A percentile compares a stretch with the other conserved stretches of the same genome.
Conservation (phyloP, 1,139 yeast genomes). For the Geotrichum fermentans region DNA sequence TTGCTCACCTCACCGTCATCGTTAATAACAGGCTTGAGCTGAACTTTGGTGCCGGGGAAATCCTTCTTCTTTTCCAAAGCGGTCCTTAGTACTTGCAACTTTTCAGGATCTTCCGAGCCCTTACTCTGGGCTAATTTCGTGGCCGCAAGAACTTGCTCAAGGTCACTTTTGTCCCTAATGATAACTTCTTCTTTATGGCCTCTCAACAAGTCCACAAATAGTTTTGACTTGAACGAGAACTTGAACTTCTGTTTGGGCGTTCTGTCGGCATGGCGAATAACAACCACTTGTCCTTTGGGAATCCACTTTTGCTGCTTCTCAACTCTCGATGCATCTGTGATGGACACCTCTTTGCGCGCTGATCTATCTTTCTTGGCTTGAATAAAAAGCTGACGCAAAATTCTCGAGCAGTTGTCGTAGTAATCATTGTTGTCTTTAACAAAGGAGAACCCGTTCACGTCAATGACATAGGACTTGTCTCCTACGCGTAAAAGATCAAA, state of each 20-base stretch:
- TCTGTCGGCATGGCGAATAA: conserved; percentile 94
- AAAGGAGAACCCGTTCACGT: conserved; percentile 95
- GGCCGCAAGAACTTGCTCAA: conserved; percentile 78
- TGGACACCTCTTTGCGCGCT: conserved; percentile 42
- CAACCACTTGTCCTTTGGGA: conserved; percentile 84
- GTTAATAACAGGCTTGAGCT: conserved; percentile 78
- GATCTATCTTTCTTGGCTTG: conserved; percentile 54
- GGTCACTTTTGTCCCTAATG: conserved; percentile 80
- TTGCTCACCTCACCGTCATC: conserved; percentile 61
- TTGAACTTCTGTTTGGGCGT: conserved; percentile 97
- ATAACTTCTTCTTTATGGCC: conserved; percentile 96
- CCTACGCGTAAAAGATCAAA: conserved; percentile 86
- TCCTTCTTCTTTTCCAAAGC: conserved; percentile 84
- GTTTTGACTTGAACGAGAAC: conserved; percentile 83
- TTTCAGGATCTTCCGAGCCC: conserved; percentile 71
- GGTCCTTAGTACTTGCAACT: conserved; percentile 65
- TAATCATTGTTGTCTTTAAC: conserved; percentile 87
- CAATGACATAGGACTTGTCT: conserved; percentile 87
- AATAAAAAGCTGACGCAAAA: conserved; percentile 67
- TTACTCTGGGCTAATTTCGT: conserved; percentile 76
- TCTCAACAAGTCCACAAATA: conserved; percentile 78
- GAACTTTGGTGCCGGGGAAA: conserved; percentile 94
- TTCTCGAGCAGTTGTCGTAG: conserved; percentile 77
- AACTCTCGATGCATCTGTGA: conserved; percentile 39
- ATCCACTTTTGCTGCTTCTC: conserved; percentile 95